A percentile compares a stretch with the other conserved stretches of the same genome.
Conservation (phyloP, 2,329 filamentous ascomycete species). For the Eurotiales sp. region DNA sequence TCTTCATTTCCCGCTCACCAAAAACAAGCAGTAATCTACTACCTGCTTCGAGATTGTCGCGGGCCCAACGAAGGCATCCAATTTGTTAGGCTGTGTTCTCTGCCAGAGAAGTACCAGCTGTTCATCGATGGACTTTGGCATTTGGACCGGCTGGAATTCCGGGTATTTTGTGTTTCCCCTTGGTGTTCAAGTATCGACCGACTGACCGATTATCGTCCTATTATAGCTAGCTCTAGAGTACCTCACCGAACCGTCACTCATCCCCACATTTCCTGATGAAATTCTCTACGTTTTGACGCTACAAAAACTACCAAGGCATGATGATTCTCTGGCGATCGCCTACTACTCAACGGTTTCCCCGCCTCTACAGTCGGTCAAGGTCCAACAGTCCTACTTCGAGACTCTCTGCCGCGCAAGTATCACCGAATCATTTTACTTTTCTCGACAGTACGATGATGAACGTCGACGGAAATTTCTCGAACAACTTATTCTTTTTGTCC, state of each 20-base stretch:
- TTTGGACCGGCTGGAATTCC: slow-evolving; percentile 68
- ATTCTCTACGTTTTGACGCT: slow-evolving; percentile 68
- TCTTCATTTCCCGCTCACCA: slow-evolving; percentile 65
- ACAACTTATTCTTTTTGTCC: slow-evolving; percentile 58
- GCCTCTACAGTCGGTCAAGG: slow-evolving; percentile 60
- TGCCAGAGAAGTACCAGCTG: slow-evolving; percentile 72
- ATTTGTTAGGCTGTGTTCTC: slow-evolving; percentile 61
- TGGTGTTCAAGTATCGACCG: background rate
- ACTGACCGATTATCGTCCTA: background rate
- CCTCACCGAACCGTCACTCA: slow-evolving; percentile 73
- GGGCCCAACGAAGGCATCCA: slow-evolving; percentile 49
- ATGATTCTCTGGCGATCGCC: slow-evolving; percentile 65
- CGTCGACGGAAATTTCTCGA: slow-evolving; percentile 64
- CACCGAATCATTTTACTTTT: slow-evolving; percentile 70
- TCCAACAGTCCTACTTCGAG: slow-evolving; percentile 65
- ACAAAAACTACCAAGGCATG: slow-evolving; percentile 52
- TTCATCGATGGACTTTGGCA: slow-evolving; percentile 82
- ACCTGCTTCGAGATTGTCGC: slow-evolving; percentile 73
- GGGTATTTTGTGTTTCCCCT: slow-evolving; percentile 39
- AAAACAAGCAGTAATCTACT: slow-evolving; percentile 80
- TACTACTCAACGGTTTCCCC: slow-evolving; percentile 77
- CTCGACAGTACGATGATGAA: slow-evolving; percentile 60
- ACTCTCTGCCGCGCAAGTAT: slow-evolving; percentile 65
- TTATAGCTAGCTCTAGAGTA: slow-evolving; percentile 64
- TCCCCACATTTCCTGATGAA: slow-evolving; percentile 78